Evolutionary conservation across 176 grass and related monocot genomes (phyloP).

Genomic region (Chloris gayana): DNA sequence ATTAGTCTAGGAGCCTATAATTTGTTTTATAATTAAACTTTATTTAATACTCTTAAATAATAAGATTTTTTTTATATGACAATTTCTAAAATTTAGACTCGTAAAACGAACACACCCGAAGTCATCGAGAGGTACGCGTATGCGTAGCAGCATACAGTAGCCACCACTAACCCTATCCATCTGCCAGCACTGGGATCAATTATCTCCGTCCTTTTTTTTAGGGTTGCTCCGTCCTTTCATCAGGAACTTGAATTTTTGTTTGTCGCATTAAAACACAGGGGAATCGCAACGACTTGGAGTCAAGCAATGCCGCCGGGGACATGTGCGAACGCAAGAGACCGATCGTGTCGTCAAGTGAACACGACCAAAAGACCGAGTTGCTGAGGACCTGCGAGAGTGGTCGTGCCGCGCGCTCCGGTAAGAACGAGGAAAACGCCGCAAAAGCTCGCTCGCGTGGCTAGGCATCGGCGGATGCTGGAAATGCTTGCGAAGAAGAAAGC

Average conservation of each 20-base stretch:
- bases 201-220: no score
- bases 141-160: no score
- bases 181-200: background rate
- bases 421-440: background rate
- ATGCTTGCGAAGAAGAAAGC: background rate
- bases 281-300: background rate
- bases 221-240: no score
- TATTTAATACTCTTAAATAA: no score
- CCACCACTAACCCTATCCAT: no score
- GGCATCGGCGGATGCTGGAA: background rate
- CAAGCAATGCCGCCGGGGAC: background rate
- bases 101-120: no score
- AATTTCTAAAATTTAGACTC: no score
- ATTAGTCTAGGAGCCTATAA: no score
- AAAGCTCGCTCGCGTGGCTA: background rate
- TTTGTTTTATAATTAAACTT: no score
- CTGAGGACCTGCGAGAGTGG: background rate
- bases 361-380: background rate
- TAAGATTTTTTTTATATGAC: no score
- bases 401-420: background rate
- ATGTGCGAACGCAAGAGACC: background rate
- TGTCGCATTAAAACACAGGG: background rate
- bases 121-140: no score
- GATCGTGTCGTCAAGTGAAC: background rate
- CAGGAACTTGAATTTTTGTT: background rate